Conservation (phyloP, 441 rosid genomes). For the Brassica hybrid region DNA sequence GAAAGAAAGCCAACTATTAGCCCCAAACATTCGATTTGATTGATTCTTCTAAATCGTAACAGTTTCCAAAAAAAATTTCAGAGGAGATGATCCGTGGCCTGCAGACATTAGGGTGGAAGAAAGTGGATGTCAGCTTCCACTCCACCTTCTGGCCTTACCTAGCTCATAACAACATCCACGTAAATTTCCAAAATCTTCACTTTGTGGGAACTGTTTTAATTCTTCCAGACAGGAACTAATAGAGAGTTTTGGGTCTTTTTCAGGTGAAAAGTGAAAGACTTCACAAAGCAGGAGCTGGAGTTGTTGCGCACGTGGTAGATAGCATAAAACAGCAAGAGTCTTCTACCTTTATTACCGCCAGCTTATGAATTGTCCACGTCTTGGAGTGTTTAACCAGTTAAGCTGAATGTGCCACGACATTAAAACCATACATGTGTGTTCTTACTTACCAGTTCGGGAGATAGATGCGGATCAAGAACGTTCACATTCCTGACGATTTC, state of each 20-base stretch:
- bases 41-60: conserved; percentile 7
- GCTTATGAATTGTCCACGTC: conserved; percentile 55
- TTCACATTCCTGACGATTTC: neutral
- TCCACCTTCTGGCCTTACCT: too few relatives aligned
- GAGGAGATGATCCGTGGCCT: conserved; percentile 92
- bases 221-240: neutral
- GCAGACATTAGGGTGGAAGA: conserved; percentile 91
- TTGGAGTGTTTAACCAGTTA: conserved; percentile 10
- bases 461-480: conserved; percentile 20
- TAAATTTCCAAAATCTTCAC: conserved; percentile 33
- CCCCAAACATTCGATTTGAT: neutral
- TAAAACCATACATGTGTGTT: neutral
- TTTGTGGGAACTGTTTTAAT: neutral
- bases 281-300: conserved; percentile 89
- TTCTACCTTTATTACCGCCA: conserved; percentile 57
- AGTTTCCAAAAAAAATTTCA: conserved; percentile 41
- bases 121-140: conserved; percentile 96
- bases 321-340: conserved; percentile 83
- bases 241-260: neutral
- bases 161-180: conserved; percentile 95
- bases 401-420: neutral
- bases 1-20: neutral
- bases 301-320: conserved; percentile 94
- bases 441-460: conserved; percentile 15
- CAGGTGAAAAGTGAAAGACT: conserved; percentile 93